Evolutionary conservation across 148 eudicot species (phyloP).

Genomic region (Rheum nobile): DNA sequence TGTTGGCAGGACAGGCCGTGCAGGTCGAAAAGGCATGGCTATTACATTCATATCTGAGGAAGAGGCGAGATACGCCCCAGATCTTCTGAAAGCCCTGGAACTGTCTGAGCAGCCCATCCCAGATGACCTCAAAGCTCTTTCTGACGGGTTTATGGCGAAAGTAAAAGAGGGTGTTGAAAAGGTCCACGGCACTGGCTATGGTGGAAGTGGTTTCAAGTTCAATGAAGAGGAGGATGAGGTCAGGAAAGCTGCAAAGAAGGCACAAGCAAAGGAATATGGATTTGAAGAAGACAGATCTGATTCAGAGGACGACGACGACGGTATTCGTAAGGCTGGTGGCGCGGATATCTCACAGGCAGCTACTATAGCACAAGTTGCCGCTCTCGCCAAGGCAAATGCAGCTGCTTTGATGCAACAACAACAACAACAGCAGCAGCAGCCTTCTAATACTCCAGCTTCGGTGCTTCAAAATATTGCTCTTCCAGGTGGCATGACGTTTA

Average conservation of each 20-base stretch:
- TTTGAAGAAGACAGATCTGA: constrained; percentile 79
- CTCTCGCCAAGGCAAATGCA: constrained; percentile 25
- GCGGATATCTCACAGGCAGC: constrained; percentile 37
- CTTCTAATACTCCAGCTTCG: constrained; percentile 18
- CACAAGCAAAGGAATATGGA: constrained; percentile 79
- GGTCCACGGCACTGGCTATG: constrained; percentile 71
- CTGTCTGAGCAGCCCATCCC: constrained; percentile 76
- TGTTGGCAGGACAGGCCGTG: constrained; percentile 79
- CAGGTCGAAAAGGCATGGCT: constrained; percentile 71
- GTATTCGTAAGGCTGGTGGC: constrained; percentile 45
- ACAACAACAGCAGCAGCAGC: constrained; percentile 8
- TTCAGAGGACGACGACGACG: constrained; percentile 75
- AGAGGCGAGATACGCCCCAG: constrained; percentile 64
- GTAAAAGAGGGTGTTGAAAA: constrained; percentile 75
- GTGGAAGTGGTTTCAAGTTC: constrained; percentile 80
- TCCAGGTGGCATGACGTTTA: constrained; percentile 23
- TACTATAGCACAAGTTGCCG: constrained; percentile 32
- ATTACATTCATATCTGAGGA: constrained; percentile 64
- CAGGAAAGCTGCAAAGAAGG: constrained; percentile 74
- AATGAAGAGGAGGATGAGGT: constrained; percentile 88
- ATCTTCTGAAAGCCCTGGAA: constrained; percentile 64
- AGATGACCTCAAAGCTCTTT: constrained; percentile 57
- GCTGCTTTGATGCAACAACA: constrained; percentile 11
- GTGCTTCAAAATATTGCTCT: constrained; percentile 23
- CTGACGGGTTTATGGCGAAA: constrained; percentile 68